These are phyloP conservation scores for Linderina pennispora DNA, from an alignment of 192 early-diverging fungal genomes.

Conservation along the genomic window DNA sequence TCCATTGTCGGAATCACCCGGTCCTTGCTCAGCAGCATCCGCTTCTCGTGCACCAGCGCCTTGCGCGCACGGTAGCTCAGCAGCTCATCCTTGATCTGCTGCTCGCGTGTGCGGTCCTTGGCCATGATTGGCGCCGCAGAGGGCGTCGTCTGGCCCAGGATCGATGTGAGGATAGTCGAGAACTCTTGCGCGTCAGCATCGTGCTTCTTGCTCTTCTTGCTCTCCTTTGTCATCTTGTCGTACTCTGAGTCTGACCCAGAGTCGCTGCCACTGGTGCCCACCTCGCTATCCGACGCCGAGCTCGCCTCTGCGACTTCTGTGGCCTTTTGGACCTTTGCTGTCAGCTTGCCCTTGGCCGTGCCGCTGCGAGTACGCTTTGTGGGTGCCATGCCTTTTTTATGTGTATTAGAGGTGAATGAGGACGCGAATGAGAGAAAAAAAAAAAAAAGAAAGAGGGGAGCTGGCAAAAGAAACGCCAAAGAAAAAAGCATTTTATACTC, in stretches of 20 bases:
- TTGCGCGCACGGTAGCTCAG: conserved; percentile 80
- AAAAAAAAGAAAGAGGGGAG: neutral
- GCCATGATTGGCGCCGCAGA: conserved; percentile 71
- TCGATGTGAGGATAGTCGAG: conserved; percentile 24
- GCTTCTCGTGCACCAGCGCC: conserved; percentile 66
- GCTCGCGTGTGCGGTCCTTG: conserved; percentile 72
- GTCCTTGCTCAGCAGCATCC: conserved; percentile 56
- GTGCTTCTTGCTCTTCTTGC: conserved; percentile 19
- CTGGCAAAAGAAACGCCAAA: neutral
- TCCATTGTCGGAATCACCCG: conserved; percentile 68
- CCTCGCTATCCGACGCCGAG: neutral
- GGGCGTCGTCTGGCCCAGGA: conserved; percentile 21
- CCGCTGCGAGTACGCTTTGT: neutral
- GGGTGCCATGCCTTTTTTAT: neutral
- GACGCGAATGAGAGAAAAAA: neutral
- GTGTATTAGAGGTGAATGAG: neutral
- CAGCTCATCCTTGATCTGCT: conserved; percentile 77
- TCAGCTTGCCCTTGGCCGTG: conserved; percentile 6
- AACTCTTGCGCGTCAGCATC: conserved; percentile 32
- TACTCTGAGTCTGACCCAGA: conserved; percentile 20
- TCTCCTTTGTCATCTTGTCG: conserved; percentile 16
- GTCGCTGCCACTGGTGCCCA: neutral
- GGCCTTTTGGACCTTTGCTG: neutral
- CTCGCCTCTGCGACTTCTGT: neutral
- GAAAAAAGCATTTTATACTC: too few relatives aligned